Conservation (phyloP, 139 green algal species). For the Cymbomonas tetramitiformis region DNA sequence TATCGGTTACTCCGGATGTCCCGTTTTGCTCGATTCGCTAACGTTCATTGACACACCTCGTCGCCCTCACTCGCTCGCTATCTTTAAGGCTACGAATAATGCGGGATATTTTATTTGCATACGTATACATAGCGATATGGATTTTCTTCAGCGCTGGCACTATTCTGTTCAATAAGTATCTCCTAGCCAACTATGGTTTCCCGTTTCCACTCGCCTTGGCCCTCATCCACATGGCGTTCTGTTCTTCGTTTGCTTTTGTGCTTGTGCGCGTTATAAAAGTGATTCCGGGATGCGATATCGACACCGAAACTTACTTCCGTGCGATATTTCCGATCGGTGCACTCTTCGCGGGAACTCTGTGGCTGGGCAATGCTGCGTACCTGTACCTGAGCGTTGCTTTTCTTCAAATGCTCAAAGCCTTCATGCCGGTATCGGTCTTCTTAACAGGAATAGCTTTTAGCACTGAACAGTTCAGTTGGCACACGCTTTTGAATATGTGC, state of each 20-base stretch:
- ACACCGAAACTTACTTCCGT: slow-evolving; percentile 3
- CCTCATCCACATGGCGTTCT: slow-evolving; percentile 81
- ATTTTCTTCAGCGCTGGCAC: slow-evolving; percentile 53
- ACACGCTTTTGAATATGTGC: slow-evolving; percentile 61
- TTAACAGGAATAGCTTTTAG: slow-evolving; percentile 45
- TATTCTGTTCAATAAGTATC: slow-evolving; percentile 90
- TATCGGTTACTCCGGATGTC: too few species aligned
- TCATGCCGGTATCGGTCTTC: slow-evolving; percentile 73
- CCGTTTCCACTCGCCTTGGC: slow-evolving; percentile 77
- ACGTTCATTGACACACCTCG: too few species aligned
- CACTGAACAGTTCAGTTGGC: slow-evolving; percentile 53
- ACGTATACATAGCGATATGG: slow-evolving; percentile 40
- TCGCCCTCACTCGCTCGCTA: too few species aligned
- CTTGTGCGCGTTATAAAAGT: slow-evolving; percentile 5
- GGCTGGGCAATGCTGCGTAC: slow-evolving; percentile 92
- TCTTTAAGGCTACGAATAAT: too few species aligned
- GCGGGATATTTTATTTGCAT: too few species aligned
- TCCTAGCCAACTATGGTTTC: slow-evolving; percentile 73
- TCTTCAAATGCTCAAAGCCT: slow-evolving; percentile 94
- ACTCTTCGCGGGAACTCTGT: slow-evolving; percentile 77
- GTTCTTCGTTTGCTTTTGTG: slow-evolving; percentile 13
- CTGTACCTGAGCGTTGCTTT: slow-evolving; percentile 91
- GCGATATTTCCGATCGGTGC: slow-evolving; percentile 72
- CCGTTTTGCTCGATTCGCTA: too few species aligned
- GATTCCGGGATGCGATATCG: background rate